These are phyloP conservation scores for Antitrichia curtipendula DNA, from an alignment of 225 moss, liverwort and hornwort species.

Conservation along the genomic window DNA sequence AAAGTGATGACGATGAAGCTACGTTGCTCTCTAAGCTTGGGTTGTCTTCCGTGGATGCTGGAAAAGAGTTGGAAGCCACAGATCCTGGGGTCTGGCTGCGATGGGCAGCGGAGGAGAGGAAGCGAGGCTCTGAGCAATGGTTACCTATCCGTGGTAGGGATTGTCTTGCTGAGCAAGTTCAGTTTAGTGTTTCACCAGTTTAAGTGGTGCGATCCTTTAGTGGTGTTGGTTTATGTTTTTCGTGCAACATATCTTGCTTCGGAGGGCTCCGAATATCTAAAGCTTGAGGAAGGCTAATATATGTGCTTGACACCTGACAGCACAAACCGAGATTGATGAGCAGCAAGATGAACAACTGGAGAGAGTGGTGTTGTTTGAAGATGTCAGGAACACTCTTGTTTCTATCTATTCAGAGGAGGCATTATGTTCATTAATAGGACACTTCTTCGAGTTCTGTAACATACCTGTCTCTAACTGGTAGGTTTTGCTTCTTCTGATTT, in stretches of 20 bases:
- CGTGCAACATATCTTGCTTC: neutral
- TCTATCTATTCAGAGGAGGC: constrained; percentile 53
- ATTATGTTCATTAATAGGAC: constrained; percentile 37
- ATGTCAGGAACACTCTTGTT: constrained; percentile 59
- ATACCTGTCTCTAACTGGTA: constrained; percentile 69
- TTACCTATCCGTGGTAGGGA: constrained; percentile 50
- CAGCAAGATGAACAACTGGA: constrained; percentile 64
- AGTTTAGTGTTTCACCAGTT: neutral
- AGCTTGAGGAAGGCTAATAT: constrained; percentile 1
- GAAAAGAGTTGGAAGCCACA: constrained; percentile 68
- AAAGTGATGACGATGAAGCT: constrained; percentile 64
- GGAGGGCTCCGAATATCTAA: neutral
- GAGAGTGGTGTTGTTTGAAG: constrained; percentile 74
- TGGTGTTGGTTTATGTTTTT: neutral
- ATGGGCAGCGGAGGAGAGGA: constrained; percentile 72
- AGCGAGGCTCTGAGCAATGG: constrained; percentile 81
- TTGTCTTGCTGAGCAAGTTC: neutral
- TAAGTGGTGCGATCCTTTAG: neutral
- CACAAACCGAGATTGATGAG: constrained; percentile 24
- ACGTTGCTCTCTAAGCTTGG: constrained; percentile 80
- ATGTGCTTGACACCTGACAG: constrained; percentile 26
- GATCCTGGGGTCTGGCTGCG: constrained; percentile 67
- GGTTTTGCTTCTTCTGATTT: neutral
- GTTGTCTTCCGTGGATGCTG: constrained; percentile 51
- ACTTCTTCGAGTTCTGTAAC: constrained; percentile 70